These are phyloP conservation scores for Rhytidiadelphus loreus DNA, from an alignment of 225 moss, liverwort and hornwort genomes.

Conservation along the genomic window DNA sequence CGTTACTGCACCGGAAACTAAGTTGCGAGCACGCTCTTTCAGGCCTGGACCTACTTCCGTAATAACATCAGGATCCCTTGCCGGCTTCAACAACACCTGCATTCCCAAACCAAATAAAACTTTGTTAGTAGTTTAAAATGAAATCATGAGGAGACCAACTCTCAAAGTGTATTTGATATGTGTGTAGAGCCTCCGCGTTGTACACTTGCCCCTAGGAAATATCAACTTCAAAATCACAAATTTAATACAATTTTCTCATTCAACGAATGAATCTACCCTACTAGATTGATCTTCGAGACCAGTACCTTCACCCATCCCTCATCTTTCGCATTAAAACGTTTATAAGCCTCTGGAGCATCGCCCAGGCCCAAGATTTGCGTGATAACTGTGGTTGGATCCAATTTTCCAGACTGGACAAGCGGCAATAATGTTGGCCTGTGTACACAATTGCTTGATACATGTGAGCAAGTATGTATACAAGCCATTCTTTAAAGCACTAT, in stretches of 20 bases:
- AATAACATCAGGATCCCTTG: constrained; percentile 4
- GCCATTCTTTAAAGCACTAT: not conserved
- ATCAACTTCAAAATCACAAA: not conserved
- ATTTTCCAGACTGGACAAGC: constrained; percentile 34
- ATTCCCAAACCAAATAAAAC: not conserved
- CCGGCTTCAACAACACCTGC: constrained; percentile 39
- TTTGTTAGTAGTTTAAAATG: not conserved
- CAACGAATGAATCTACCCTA: not conserved
- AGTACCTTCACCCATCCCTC: constrained; percentile 65
- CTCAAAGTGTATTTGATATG: not conserved
- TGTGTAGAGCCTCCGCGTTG: not conserved
- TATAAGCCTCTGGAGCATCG: constrained; percentile 49
- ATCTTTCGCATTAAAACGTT: constrained; percentile 51
- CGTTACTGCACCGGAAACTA: not conserved
- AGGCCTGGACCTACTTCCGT: constrained; percentile 10
- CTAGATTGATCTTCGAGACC: not conserved
- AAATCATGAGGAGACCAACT: not conserved
- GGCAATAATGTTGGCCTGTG: constrained; percentile 41
- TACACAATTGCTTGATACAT: not conserved
- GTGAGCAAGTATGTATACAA: not conserved
- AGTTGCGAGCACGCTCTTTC: constrained; percentile 18
- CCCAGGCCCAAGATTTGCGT: constrained; percentile 49
- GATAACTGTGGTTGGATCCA: constrained; percentile 58
- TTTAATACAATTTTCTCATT: not conserved
- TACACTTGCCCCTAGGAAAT: not conserved